Evolutionary conservation across 495 filamentous ascomycete genomes (phyloP), one percentile per base, ranked within the genome.

Genomic region (Trichoderma gamsii): DNA sequence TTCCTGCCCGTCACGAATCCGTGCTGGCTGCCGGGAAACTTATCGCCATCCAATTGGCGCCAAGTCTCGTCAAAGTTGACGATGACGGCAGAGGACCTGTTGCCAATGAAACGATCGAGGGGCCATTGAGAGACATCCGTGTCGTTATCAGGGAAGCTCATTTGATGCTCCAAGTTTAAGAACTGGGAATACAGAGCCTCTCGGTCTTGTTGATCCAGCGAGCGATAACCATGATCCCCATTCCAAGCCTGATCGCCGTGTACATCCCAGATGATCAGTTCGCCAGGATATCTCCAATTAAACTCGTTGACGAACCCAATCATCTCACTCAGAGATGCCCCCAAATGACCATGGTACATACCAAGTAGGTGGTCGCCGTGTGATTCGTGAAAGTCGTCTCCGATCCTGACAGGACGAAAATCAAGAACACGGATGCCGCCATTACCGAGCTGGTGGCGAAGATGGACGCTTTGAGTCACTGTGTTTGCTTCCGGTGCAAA

Each of bases 181-280:
- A 65, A 32, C 21, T 41, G 35, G 1, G 15, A 11, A 35, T 65
- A 65, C 4, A 65, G 35, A 3, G 35, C 63, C n/a, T 35, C 41
- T 16, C 63, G 63, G 35, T 65, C 63, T 3, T 16, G 32, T 43
- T 27, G 63, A n/a, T n/a, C 6, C 4, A 65, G 35, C 3, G 4
- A 2, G 18, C 16, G 35, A n/a, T n/a, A 65, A 4, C 16, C 41
- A 16, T 15, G 35, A 6, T 65, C 63, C 4, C 12, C 21, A 8
- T 32, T 51, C 41, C 41, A 66, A 13, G 43, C 44, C 0, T 66
- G 23, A 4, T 12, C 7, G 41, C 44, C n/a, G 21, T 44, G 43
- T 5, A 66, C 41, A n/a, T 66, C 65, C 65, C 65, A 66, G 65
- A 66, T 66, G 65, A 66, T 66, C n/a, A 66, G 21, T 41, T 66